Evolutionary conservation across 1,284 basidiomycete species (phyloP).

Genomic region (Cryptococcus sp.): DNA sequence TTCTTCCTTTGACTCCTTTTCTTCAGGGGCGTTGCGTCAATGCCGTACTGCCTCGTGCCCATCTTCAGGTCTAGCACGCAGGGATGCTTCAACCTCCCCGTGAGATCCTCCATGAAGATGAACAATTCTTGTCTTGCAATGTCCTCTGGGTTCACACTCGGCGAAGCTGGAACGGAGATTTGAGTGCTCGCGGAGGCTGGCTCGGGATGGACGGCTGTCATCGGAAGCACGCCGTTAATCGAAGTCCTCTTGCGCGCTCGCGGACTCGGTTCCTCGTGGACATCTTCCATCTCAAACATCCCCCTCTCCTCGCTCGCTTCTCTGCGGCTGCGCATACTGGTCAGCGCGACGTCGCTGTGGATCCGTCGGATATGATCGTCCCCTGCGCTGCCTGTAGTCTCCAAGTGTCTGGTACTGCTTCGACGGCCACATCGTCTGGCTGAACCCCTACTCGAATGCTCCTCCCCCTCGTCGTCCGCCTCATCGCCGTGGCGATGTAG

Average conservation of each 20-base stretch:
- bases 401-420: conserved; percentile 31
- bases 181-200: background rate
- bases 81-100: conserved; percentile 86
- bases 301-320: conserved; percentile 45
- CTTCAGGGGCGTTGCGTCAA: conserved; percentile 88
- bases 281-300: conserved; percentile 56
- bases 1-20: conserved; percentile 98
- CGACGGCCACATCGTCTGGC: conserved; percentile 6
- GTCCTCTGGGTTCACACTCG: conserved; percentile 33
- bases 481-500: conserved; percentile 38
- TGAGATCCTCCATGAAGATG: conserved; percentile 98
- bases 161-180: conserved; percentile 35
- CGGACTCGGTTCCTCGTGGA: conserved; percentile 39
- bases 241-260: conserved; percentile 15
- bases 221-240: conserved; percentile 16
- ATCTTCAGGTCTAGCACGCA: conserved; percentile 99
- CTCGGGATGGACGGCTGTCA: conserved; percentile 8
- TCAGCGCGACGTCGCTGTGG: conserved; percentile 31
- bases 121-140: conserved; percentile 92
- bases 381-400: conserved; percentile 53
- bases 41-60: conserved; percentile 97
- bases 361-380: conserved; percentile 19
- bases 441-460: conserved; percentile 9
- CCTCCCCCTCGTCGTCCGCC: conserved; percentile 41
- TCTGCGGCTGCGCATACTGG: conserved; percentile 17